phyloP scores from a whole-genome alignment of 2,329 filamentous ascomycete species.

The Aschersonia sp. region DNA sequence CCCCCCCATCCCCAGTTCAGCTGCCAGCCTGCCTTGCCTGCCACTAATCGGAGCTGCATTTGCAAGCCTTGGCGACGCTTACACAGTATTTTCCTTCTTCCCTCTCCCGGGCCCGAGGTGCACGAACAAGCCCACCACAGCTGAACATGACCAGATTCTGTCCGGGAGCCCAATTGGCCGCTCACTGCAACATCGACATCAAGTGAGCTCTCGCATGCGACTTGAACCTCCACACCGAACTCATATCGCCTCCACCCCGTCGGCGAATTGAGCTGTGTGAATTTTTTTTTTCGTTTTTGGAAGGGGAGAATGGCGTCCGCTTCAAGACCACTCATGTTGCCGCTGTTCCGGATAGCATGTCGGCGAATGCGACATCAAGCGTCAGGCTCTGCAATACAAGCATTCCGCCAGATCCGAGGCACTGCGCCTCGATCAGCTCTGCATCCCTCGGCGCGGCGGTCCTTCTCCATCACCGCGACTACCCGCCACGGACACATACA shows the following conservation, averaged over 20 bases:
- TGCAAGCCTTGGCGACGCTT: constrained; percentile 2
- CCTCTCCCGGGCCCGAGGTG: not conserved
- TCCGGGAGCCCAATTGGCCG: no score
- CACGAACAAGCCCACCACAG: not conserved
- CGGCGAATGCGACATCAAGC: constrained; percentile 13
- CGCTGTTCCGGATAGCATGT: constrained; percentile 15
- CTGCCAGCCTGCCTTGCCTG: not conserved
- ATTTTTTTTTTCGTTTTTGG: no score
- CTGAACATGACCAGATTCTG: not conserved
- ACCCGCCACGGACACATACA: constrained; percentile 64
- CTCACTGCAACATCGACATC: no score
- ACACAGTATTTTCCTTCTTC: not conserved
- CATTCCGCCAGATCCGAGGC: not conserved
- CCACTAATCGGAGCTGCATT: constrained; percentile 8
- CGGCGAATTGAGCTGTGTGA: no score
- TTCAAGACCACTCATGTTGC: constrained; percentile 18
- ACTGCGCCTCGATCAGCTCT: not conserved
- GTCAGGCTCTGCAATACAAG: not conserved
- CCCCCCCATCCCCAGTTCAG: not conserved
- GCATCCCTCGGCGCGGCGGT: constrained; percentile 15
- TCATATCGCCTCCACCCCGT: no score
- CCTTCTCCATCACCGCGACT: constrained; percentile 50
- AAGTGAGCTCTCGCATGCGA: no score
- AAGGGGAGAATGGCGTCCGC: constrained; percentile 10
- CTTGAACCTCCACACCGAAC: no score